phyloP scores from a whole-genome alignment of 2,329 filamentous ascomycete species.

The Laburnicola sp. region DNA sequence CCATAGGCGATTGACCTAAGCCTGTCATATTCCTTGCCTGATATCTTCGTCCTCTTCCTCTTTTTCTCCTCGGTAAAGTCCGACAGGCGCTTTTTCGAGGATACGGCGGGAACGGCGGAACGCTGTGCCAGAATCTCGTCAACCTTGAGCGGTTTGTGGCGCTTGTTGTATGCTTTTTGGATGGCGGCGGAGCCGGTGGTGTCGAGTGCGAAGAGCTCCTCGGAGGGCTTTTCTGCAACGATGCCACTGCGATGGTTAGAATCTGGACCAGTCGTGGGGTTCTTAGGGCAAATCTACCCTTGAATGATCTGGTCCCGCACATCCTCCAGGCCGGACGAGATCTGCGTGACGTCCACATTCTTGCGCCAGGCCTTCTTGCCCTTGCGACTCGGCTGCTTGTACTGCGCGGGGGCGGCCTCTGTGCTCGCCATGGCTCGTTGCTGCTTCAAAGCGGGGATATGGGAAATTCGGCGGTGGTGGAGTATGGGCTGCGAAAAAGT shows the following conservation, averaged over 20 bases:
- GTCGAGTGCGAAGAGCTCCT: constrained; percentile 85
- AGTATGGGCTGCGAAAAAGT: constrained; percentile 3
- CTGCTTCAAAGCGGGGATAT: not conserved
- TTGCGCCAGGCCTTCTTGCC: constrained; percentile 99
- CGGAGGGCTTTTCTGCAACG: constrained; percentile 77
- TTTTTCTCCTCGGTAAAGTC: constrained; percentile 70
- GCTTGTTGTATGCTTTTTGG: constrained; percentile 65
- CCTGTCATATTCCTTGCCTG: constrained; percentile 78
- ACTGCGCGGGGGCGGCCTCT: constrained; percentile 70
- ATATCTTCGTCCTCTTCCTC: constrained; percentile 80
- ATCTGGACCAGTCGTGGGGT: not conserved
- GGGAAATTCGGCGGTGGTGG: not conserved
- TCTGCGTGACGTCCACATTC: constrained; percentile 89
- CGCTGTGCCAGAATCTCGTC: constrained; percentile 89
- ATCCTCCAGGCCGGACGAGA: constrained; percentile 79
- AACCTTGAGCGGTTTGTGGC: constrained; percentile 78
- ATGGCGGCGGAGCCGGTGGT: constrained; percentile 69
- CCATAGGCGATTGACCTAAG: constrained; percentile 76
- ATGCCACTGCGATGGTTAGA: constrained; percentile 66
- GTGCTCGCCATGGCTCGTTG: constrained; percentile 23
- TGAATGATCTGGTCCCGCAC: constrained; percentile 87
- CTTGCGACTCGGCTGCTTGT: constrained; percentile 88
- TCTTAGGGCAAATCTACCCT: constrained; percentile 64
- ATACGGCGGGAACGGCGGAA: constrained; percentile 78
- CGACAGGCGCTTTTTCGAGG: constrained; percentile 73